These are phyloP conservation scores for Inonotus obliquus DNA, from an alignment of 1,284 basidiomycete species.

Conservation along the genomic window DNA sequence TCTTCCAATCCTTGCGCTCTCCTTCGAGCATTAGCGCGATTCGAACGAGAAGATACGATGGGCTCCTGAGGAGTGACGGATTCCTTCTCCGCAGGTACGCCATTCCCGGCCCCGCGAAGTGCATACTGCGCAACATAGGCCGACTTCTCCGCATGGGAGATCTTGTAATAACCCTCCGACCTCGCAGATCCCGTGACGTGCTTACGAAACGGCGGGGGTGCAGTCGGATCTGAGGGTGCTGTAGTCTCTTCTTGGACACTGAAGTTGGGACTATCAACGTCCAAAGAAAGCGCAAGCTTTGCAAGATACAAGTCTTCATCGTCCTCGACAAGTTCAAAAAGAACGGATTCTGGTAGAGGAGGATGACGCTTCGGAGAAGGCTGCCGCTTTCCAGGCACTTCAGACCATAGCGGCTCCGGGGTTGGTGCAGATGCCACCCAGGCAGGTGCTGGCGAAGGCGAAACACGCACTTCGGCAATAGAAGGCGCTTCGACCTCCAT, in stretches of 20 bases:
- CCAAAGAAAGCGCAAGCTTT: slow-evolving; percentile 54
- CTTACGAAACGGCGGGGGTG: slow-evolving; percentile 48
- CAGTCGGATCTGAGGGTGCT: slow-evolving; percentile 30
- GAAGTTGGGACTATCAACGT: slow-evolving; percentile 20
- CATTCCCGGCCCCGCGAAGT: slow-evolving; percentile 43
- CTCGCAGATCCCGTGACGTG: slow-evolving; percentile 82
- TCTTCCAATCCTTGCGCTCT: slow-evolving; percentile 94
- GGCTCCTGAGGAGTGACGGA: slow-evolving; percentile 40
- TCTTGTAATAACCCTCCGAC: slow-evolving; percentile 94
- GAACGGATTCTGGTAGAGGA: slow-evolving; percentile 53
- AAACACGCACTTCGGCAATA: slow-evolving; percentile 46
- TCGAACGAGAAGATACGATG: slow-evolving; percentile 82
- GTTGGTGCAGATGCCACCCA: slow-evolving; percentile 43
- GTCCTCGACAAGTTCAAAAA: slow-evolving; percentile 67
- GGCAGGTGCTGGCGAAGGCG: slow-evolving; percentile 35
- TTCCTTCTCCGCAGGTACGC: slow-evolving; percentile 32
- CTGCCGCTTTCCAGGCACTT: slow-evolving; percentile 10
- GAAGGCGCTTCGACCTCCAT: slow-evolving; percentile 46
- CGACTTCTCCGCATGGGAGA: slow-evolving; percentile 89
- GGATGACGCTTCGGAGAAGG: slow-evolving; percentile 34
- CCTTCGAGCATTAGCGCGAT: slow-evolving; percentile 91
- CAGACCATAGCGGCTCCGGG: slow-evolving; percentile 32
- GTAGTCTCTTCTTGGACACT: slow-evolving; percentile 27
- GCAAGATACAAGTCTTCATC: slow-evolving; percentile 92
- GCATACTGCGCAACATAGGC: slow-evolving; percentile 82